Conservation (phyloP, 805 yeast genomes). For the Pichia cabralensis region DNA sequence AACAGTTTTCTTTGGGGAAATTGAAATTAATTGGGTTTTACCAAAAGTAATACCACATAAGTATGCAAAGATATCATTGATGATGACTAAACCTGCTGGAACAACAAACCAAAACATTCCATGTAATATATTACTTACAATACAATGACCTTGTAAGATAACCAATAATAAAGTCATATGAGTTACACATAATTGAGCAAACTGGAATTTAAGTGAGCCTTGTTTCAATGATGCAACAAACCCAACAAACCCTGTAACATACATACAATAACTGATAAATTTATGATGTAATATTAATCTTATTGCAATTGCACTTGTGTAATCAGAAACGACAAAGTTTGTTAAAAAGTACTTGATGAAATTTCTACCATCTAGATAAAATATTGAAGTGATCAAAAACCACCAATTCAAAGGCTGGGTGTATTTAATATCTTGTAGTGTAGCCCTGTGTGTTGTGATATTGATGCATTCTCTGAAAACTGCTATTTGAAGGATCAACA, state of each 20-base stretch:
- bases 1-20: conserved; percentile 94
- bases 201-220: conserved; percentile 85
- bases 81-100: conserved; percentile 86
- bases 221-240: conserved; percentile 85
- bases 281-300: conserved; percentile 52
- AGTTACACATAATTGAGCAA: conserved; percentile 86
- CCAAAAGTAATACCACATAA: conserved; percentile 97
- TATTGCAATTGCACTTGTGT: conserved; percentile 20
- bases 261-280: conserved; percentile 74
- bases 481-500: conserved; percentile 64
- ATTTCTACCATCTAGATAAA: conserved; percentile 81
- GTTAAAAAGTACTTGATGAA: conserved; percentile 45
- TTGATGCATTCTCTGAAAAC: conserved; percentile 88
- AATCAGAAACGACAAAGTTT: conserved; percentile 20
- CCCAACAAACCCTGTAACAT: conserved; percentile 78
- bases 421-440: conserved; percentile 72
- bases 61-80: conserved; percentile 93
- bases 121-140: conserved; percentile 77
- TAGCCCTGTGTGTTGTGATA: conserved; percentile 68
- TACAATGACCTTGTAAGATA: conserved; percentile 88
- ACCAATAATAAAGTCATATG: conserved; percentile 88
- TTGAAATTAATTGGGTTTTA: conserved; percentile 79
- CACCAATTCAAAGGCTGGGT: conserved; percentile 89
- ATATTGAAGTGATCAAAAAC: conserved; percentile 75
- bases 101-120: conserved; percentile 93